Evolutionary conservation across 1,284 basidiomycete genomes (phyloP).

Genomic region (Naganishia cerealis): DNA sequence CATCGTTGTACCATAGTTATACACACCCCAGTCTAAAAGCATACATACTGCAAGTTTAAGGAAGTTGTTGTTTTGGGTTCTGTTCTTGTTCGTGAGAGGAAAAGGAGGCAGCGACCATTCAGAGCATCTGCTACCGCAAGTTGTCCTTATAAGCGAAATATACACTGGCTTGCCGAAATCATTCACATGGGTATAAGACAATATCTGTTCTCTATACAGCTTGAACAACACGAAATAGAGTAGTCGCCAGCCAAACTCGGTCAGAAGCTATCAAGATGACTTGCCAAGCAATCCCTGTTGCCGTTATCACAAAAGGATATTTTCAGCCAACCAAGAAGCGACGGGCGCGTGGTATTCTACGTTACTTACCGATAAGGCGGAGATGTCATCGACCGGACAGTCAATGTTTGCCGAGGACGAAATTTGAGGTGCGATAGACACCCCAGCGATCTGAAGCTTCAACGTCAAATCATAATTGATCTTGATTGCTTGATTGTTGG

Average conservation of each 20-base stretch:
- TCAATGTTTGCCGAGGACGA: slow-evolving; percentile 65
- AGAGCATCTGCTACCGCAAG: not conserved
- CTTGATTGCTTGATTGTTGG: slow-evolving; percentile 61
- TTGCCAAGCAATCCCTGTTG: slow-evolving; percentile 14
- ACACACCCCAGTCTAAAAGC: not conserved
- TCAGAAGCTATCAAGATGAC: not conserved
- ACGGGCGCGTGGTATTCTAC: not conserved
- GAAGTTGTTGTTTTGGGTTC: not conserved
- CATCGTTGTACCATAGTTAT: slow-evolving; percentile 24
- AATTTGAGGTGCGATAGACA: slow-evolving; percentile 69
- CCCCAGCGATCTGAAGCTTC: slow-evolving; percentile 59
- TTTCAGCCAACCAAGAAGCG: not conserved
- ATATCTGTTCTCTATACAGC: not conserved
- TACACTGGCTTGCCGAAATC: not conserved
- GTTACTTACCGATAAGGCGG: slow-evolving; percentile 55
- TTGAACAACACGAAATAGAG: not conserved
- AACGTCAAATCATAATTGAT: slow-evolving; percentile 64
- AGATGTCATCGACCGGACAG: slow-evolving; percentile 60
- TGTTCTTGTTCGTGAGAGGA: not conserved
- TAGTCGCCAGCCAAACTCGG: not conserved
- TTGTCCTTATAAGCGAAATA: not conserved
- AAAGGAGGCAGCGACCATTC: not conserved
- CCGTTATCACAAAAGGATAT: not conserved
- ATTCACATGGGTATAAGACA: not conserved
- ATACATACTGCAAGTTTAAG: not conserved